A percentile compares a stretch with the other conserved stretches of the same genome.
These are phyloP conservation scores for Pythium biforme DNA, from an alignment of 352 stramenopile species.

Conservation along the genomic window DNA sequence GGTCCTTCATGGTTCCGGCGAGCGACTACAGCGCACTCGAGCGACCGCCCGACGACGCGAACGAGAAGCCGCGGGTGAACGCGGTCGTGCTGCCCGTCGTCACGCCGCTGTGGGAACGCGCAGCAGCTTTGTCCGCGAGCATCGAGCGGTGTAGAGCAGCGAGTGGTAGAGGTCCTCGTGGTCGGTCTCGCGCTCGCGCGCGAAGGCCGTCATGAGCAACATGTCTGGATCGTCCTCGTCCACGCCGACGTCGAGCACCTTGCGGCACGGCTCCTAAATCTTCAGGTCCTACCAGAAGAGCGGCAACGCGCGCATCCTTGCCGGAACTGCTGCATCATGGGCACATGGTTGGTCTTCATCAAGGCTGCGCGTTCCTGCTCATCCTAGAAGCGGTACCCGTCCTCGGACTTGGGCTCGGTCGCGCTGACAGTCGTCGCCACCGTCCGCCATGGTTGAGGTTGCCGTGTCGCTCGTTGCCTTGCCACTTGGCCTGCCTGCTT, in stretches of 20 bases:
- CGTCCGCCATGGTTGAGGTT: no score
- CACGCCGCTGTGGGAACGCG: slow-evolving; percentile 9
- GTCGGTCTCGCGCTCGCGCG: slow-evolving; percentile 63
- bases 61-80: slow-evolving; percentile 3
- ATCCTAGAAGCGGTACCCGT: no score
- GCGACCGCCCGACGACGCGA: slow-evolving; percentile 4
- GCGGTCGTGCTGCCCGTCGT: background rate
- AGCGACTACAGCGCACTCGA: slow-evolving; percentile 46
- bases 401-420: no score
- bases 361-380: no score
- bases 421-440: no score
- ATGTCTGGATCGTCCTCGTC: slow-evolving; percentile 76
- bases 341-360: no score
- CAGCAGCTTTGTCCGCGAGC: slow-evolving; percentile 17
- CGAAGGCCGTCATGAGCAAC: slow-evolving; percentile 78
- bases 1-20: slow-evolving; percentile 71
- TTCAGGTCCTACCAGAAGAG: no score
- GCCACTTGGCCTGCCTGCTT: no score
- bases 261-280: no score
- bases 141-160: slow-evolving; percentile 55
- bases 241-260: slow-evolving; percentile 51
- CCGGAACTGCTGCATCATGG: no score
- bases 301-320: no score
- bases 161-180: slow-evolving; percentile 79
- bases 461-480: no score